Base-by-base conservation (phyloP, 179 eudicot species). In the Corrigiola litoralis region DNA sequence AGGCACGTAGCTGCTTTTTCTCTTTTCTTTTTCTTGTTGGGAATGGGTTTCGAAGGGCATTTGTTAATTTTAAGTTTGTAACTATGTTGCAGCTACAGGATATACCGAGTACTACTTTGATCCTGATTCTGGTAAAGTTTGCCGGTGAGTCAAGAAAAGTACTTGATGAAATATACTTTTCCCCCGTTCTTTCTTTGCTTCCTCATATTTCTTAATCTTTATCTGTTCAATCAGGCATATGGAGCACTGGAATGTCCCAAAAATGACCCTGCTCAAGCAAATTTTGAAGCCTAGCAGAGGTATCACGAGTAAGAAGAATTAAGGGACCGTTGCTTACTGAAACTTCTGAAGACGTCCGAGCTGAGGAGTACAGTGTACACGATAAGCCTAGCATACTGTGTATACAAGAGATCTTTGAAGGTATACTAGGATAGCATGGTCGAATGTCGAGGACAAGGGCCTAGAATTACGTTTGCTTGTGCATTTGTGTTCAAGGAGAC, bases 181-280 rank as follows among this genome's bases (percentile, higher is more conserved):
- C 24, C 32, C 5, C 3, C 14, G 4, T 29, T 27, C 33, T 42
- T 36, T 2, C 31, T 24, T n/a, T 25, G 20, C 7, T 20, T 5
- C 37, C 7, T 14, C 7, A 1, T 21, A 33, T 38, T 27, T 13
- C 47, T 57, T n/a, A n/a, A n/a, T n/a, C n/a, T n/a, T n/a, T n/a
- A n/a, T n/a, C n/a, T n/a, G n/a, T n/a, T n/a, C n/a, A n/a, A n/a
- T 63, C 78, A 92, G 99, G 91, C 97, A 94, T 66, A 85, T 87
- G 38, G 99, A 94, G 75, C 72, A 90, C 71, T 94, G 99, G 99
- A 94, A 94, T 77, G 99, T 94, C 38, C 99, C 99, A 4, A 94
- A 94, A 73, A 90, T 90, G 96, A 77, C 88, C 6, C 73, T 90
- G 47, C 72, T 94, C 44, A 94, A 94, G 77, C 99, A 94, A 70